phyloP scores from a whole-genome alignment of 2,329 filamentous ascomycete genomes.

The Aspergillus awamori region DNA sequence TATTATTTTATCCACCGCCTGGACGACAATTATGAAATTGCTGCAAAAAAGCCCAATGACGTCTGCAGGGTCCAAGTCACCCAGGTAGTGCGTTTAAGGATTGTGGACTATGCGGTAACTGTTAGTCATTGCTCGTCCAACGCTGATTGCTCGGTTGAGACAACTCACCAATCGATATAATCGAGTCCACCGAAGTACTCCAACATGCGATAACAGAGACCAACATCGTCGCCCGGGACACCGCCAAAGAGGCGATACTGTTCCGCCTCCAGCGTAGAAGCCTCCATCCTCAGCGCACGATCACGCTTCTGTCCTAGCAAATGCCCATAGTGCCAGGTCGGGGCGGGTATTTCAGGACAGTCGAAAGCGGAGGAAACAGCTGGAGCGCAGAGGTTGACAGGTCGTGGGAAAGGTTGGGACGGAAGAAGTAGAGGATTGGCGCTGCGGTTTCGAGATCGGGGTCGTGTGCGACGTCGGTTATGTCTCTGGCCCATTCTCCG shows the following conservation, averaged over 20 bases:
- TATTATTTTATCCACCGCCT: conserved; percentile 7
- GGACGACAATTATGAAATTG: conserved; percentile 3
- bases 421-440: conserved; percentile 25
- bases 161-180: conserved; percentile 49
- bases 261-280: conserved; percentile 40
- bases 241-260: conserved; percentile 51
- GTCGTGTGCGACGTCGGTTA: conserved; percentile 49
- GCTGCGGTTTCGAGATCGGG: conserved; percentile 42
- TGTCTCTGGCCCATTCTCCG: conserved; percentile 51
- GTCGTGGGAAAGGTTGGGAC: conserved; percentile 23
- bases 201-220: conserved; percentile 53
- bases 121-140: not conserved
- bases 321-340: conserved; percentile 47
- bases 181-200: conserved; percentile 54
- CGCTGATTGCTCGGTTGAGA: not conserved
- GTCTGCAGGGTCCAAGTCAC: conserved; percentile 21
- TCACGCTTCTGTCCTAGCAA: conserved; percentile 45
- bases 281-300: conserved; percentile 31
- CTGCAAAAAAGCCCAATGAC: conserved; percentile 8
- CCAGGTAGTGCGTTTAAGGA: conserved; percentile 29
- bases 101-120: conserved; percentile 11
- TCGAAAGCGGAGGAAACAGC: conserved; percentile 22
- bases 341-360: conserved; percentile 35
- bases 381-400: conserved; percentile 17
- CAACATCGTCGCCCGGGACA: conserved; percentile 47